Evolutionary conservation across 129 eudicot genomes (phyloP), one percentile per base, ranked within the genome.

Genomic region (Solidago caesia): DNA sequence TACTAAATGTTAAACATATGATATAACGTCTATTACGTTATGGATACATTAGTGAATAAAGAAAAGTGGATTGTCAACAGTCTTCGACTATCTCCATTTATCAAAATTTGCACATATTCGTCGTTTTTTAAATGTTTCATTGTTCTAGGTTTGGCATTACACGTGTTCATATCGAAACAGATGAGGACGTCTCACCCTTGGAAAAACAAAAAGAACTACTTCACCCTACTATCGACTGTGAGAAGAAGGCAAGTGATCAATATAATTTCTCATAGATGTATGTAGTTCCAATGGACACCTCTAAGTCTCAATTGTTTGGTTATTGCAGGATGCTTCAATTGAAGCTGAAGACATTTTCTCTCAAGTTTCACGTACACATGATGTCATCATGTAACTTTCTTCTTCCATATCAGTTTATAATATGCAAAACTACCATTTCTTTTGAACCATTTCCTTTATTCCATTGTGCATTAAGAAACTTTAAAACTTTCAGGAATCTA

Each of bases 331-430:
- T 56, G 7, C 61, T 56, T 56, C 61, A 5, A 56, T 56, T 67
- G 29, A 44, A 64, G 80, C 72, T 13, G 83, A 67, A 15, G 80
- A 85, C 74, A 75, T 85, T 45, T 84, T 85, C 53, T 88, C 89
- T 43, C 83, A 85, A 82, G 89, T 88, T 76, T 85, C 94, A 48
- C 88, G 51, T 70, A 87, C 91, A 13, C 94, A 85, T 76, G 87
- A 85, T 59, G 84, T 84, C 53, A 82, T 90, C 83, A 80, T 80
- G 96, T 88, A 88, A 82, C 48, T 74, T 72, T 79, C 75, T 66
- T 51, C 41, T 51, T 75, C 44, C 51, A 44, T 13, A 8, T 21
- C 6, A 60, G 26, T 46, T 45, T 26, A 41, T 41, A 26, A 49
- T 33, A 12, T 72, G 11, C 78, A 72, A 63, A 59, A 48, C 12